Conservation (phyloP, 2,329 filamentous ascomycete species). For the Colletotrichum endophyticum region DNA sequence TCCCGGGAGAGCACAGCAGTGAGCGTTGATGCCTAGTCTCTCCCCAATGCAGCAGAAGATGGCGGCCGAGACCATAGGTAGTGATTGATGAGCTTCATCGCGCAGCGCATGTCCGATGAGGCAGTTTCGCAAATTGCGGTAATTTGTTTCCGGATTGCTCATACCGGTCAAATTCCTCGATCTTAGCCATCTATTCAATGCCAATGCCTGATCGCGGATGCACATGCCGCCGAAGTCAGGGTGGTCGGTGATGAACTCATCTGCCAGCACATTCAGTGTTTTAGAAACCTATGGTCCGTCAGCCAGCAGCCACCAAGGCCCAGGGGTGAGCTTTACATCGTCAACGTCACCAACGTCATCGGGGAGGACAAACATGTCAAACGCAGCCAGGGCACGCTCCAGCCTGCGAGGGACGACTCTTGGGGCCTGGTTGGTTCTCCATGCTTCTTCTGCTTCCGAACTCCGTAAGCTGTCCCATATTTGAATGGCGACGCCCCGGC, state of each 20-base stretch:
- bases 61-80: conserved; percentile 84
- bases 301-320: conserved; percentile 7
- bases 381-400: conserved; percentile 79
- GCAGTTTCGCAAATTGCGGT: conserved; percentile 83
- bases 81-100: conserved; percentile 74
- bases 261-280: conserved; percentile 69
- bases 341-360: conserved; percentile 75
- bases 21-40: conserved; percentile 75
- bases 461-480: conserved; percentile 67
- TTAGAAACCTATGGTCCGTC: conserved; percentile 54
- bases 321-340: conserved; percentile 55
- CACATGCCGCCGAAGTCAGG: conserved; percentile 60
- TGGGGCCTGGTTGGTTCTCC: background rate
- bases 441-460: conserved; percentile 27
- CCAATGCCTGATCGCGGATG: conserved; percentile 70
- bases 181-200: conserved; percentile 73
- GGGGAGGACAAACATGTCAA: conserved; percentile 87
- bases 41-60: conserved; percentile 85
- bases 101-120: conserved; percentile 84
- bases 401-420: conserved; percentile 41
- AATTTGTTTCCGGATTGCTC: conserved; percentile 66
- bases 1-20: conserved; percentile 80
- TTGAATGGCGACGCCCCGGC: conserved; percentile 78
- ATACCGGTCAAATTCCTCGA: conserved; percentile 73
- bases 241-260: conserved; percentile 57